Percentiles rank a stretch among this genome's conserved stretches.
These are phyloP conservation scores for Saccharum spontaneum DNA, from an alignment of 176 grass and related monocot genomes.

Conservation along the genomic window DNA sequence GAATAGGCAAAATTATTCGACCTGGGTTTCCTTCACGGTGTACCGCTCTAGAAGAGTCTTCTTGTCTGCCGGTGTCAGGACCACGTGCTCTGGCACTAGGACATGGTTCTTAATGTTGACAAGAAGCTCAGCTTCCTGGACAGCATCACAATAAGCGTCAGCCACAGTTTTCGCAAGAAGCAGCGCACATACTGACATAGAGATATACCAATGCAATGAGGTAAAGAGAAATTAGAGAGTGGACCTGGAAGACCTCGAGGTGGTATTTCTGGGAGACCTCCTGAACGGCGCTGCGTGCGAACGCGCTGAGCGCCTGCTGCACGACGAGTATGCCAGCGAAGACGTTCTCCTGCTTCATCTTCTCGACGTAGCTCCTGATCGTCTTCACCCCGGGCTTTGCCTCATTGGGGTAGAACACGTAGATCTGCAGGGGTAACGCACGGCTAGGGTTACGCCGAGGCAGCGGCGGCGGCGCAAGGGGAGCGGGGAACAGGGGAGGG, in stretches of 20 bases:
- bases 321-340: slow-evolving; percentile 64
- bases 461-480: neutral
- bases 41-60: slow-evolving; percentile 71
- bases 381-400: slow-evolving; percentile 73
- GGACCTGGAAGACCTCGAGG: slow-evolving; percentile 85
- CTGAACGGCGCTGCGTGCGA: slow-evolving; percentile 54
- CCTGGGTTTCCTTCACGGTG: slow-evolving; percentile 96
- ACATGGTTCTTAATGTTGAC: slow-evolving; percentile 86
- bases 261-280: slow-evolving; percentile 49
- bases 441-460: neutral
- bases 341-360: slow-evolving; percentile 76
- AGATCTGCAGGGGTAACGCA: slow-evolving; percentile 42
- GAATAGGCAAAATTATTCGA: slow-evolving; percentile 27
- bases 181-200: neutral
- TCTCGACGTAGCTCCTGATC: slow-evolving; percentile 76
- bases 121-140: slow-evolving; percentile 83
- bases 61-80: slow-evolving; percentile 64
- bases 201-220: neutral
- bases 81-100: slow-evolving; percentile 72
- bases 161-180: neutral
- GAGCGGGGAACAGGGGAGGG: neutral
- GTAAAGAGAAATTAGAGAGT: neutral
- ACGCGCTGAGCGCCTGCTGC: slow-evolving; percentile 71
- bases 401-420: slow-evolving; percentile 74
- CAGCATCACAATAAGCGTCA: neutral